Evolutionary conservation across 495 filamentous ascomycete species (phyloP).

Genomic region (Gamarada debralockiae): DNA sequence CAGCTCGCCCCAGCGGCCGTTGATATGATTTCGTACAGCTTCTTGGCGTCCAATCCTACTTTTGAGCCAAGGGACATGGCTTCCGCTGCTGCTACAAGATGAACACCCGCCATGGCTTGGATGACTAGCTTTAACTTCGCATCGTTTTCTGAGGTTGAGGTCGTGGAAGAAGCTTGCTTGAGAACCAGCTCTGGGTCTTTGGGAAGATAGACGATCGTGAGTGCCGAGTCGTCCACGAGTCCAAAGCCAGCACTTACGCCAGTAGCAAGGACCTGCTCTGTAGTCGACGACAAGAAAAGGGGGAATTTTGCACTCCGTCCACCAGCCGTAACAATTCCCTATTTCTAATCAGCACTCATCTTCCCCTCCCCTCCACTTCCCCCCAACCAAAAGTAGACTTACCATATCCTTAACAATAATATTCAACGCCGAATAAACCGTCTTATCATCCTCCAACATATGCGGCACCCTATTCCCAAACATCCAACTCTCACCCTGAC

Average conservation of each 20-base stretch:
- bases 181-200: conserved; percentile 28
- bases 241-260: conserved; percentile 59
- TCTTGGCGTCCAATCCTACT: conserved; percentile 59
- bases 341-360: background rate
- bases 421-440: conserved; percentile 63
- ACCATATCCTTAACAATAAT: conserved; percentile 78
- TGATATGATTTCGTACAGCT: conserved; percentile 62
- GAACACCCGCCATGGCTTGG: conserved; percentile 57
- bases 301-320: conserved; percentile 57
- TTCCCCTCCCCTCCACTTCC: too few relatives aligned
- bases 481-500: conserved; percentile 75
- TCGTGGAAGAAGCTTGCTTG: conserved; percentile 10
- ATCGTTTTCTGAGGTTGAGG: conserved; percentile 29
- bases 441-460: conserved; percentile 65
- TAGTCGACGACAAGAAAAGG: conserved; percentile 64
- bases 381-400: conserved; percentile 1
- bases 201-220: conserved; percentile 57
- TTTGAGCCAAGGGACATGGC: conserved; percentile 60
- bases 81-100: conserved; percentile 62
- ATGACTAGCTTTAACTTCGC: conserved; percentile 50
- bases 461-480: conserved; percentile 70
- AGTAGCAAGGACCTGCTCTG: conserved; percentile 66
- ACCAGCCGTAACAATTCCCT: conserved; percentile 69
- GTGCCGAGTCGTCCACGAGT: conserved; percentile 64
- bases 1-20: conserved; percentile 68